A percentile compares a stretch with the other conserved stretches of the same genome.
phyloP scores from a whole-genome alignment of 116 monocot genomes.

The Papilionanthe hybrid region DNA sequence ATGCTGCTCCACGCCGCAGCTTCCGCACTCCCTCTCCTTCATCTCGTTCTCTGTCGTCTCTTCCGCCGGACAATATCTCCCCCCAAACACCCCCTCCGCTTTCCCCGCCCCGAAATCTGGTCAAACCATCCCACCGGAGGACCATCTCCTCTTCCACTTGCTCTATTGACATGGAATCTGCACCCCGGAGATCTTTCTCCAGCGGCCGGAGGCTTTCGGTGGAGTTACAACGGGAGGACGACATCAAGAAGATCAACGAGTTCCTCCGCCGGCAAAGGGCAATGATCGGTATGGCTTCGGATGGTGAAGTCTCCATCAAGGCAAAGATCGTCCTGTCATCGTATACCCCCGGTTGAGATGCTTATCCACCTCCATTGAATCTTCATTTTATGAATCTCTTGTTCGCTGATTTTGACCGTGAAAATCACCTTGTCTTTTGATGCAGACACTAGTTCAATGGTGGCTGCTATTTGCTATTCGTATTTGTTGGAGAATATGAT shows the following conservation, averaged over 20 bases:
- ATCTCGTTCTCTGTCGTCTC: background rate
- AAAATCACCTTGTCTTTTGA: background rate
- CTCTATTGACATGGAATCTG: slow-evolving; percentile 7
- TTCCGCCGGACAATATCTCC: background rate
- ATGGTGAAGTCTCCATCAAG: slow-evolving; percentile 13
- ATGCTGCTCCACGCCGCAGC: background rate
- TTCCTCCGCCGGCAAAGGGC: slow-evolving; percentile 32
- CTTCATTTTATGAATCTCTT: background rate
- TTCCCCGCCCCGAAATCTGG: slow-evolving; percentile 35
- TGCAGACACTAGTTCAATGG: slow-evolving; percentile 41
- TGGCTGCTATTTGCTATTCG: slow-evolving; percentile 45
- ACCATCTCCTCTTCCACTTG: slow-evolving; percentile 27
- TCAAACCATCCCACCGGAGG: slow-evolving; percentile 23
- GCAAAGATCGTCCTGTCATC: slow-evolving; percentile 39
- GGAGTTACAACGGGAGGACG: background rate
- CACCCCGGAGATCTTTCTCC: slow-evolving; percentile 3
- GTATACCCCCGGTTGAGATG: slow-evolving; percentile 19
- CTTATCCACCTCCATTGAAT: background rate
- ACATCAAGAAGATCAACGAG: slow-evolving; percentile 20
- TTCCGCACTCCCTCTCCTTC: background rate
- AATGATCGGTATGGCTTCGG: slow-evolving; percentile 16
- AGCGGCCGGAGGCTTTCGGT: background rate
- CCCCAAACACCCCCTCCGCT: background rate
- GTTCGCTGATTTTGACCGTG: background rate
- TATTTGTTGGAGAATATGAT: slow-evolving; percentile 40